Percentiles rank a stretch among this genome's conserved stretches.
These are phyloP conservation scores for Chimonanthus praecox DNA, from an alignment of 164 flowering plant genomes.

Conservation along the genomic window DNA sequence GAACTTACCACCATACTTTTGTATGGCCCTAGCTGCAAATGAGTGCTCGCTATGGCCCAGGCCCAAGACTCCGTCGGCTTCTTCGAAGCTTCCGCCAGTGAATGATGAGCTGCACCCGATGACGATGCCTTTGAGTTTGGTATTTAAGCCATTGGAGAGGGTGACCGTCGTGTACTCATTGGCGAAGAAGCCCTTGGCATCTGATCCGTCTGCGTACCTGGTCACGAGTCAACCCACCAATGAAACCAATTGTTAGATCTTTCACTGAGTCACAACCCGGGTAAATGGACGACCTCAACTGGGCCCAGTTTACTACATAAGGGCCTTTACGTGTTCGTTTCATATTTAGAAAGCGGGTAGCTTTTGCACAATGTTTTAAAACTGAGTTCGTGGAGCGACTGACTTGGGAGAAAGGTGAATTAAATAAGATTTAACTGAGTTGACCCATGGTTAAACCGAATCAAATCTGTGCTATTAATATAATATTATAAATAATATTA, in stretches of 20 bases:
- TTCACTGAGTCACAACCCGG: neutral
- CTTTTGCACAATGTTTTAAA: neutral
- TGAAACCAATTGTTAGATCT: neutral
- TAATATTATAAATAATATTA: too few relatives aligned
- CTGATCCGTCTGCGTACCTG: constrained; percentile 27
- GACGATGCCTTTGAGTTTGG: constrained; percentile 23
- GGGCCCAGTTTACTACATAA: neutral
- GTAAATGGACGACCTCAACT: neutral
- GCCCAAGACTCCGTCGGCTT: constrained; percentile 57
- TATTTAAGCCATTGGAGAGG: constrained; percentile 21
- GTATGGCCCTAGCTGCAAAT: constrained; percentile 26
- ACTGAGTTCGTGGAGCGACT: too few relatives aligned
- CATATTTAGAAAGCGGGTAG: neutral
- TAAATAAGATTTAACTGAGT: too few relatives aligned
- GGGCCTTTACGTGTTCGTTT: neutral
- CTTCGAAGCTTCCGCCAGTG: constrained; percentile 23
- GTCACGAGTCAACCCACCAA: neutral
- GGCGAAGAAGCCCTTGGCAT: constrained; percentile 48
- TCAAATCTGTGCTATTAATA: too few relatives aligned
- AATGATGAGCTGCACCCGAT: constrained; percentile 46
- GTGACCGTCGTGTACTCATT: constrained; percentile 36
- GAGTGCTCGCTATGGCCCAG: constrained; percentile 40
- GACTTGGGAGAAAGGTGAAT: too few relatives aligned
- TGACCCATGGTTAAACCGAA: too few relatives aligned
- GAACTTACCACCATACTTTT: constrained; percentile 40